Conservation (phyloP, 2,329 filamentous ascomycete species). For the Cryphonectria radicalis region DNA sequence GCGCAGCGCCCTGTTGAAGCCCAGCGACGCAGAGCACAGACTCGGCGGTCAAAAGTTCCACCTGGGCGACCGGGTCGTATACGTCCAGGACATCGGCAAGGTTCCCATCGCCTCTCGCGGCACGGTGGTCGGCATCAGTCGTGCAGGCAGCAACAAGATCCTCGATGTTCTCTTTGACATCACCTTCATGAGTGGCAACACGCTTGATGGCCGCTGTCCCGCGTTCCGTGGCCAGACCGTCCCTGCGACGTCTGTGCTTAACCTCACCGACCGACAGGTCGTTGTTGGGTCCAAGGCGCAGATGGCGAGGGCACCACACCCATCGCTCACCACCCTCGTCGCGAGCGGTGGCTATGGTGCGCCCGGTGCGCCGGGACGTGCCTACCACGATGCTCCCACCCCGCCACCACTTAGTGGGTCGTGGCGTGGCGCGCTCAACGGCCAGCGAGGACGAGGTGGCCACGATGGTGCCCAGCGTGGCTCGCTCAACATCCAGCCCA, state of each 20-base stretch:
- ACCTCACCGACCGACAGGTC: constrained; percentile 81
- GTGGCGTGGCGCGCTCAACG: constrained; percentile 62
- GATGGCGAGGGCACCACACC: constrained; percentile 55
- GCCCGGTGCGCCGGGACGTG: constrained; percentile 57
- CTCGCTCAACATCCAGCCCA: constrained; percentile 50
- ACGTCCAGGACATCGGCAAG: constrained; percentile 89
- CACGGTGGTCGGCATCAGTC: constrained; percentile 93
- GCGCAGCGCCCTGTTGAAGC: constrained; percentile 85
- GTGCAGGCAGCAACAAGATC: constrained; percentile 79
- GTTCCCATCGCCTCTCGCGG: constrained; percentile 91
- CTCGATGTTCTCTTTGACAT: constrained; percentile 93
- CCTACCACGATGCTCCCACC: constrained; percentile 62
- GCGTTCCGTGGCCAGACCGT: constrained; percentile 95
- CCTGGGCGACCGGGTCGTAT: constrained; percentile 90
- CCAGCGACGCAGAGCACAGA: constrained; percentile 92
- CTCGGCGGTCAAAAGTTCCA: constrained; percentile 81
- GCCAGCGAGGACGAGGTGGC: constrained; percentile 46
- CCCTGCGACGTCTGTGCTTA: constrained; percentile 83
- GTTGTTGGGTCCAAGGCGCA: constrained; percentile 67
- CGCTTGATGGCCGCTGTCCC: constrained; percentile 85
- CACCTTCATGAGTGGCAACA: constrained; percentile 96
- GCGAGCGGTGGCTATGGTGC: constrained; percentile 48
- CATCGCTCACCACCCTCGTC: constrained; percentile 55
- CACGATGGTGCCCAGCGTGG: constrained; percentile 34
- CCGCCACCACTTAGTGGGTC: constrained; percentile 59